A percentile compares a stretch with the other conserved stretches of the same genome.
phyloP scores from a whole-genome alignment of 2,329 filamentous ascomycete genomes.

The Phyllosticta capitalensis region DNA sequence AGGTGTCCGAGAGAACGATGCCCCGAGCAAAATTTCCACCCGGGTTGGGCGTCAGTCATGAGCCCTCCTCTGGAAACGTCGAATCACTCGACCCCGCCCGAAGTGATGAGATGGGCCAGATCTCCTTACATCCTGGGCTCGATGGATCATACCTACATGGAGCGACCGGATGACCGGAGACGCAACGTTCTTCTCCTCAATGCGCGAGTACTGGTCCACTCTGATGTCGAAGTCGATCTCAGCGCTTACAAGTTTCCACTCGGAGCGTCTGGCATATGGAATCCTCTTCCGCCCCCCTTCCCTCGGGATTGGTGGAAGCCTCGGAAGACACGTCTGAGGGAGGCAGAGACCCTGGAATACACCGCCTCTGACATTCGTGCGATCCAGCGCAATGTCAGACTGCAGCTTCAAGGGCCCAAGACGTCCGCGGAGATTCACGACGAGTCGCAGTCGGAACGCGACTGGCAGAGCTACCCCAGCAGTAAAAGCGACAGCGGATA shows the following conservation, averaged over 20 bases:
- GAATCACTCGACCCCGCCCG: not conserved
- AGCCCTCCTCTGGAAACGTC: not conserved
- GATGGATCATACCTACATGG: too few species aligned
- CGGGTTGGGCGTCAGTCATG: not conserved
- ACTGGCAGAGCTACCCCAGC: not conserved
- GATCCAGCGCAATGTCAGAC: not conserved
- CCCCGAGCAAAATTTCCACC: not conserved
- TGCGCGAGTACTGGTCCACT: too few species aligned
- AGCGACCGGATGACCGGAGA: too few species aligned
- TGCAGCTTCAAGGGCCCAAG: not conserved
- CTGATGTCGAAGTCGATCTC: not conserved
- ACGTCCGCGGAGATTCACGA: too few species aligned
- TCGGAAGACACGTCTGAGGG: not conserved
- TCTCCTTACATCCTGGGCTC: not conserved
- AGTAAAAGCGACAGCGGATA: too few species aligned
- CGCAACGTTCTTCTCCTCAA: too few species aligned
- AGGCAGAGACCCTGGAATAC: not conserved
- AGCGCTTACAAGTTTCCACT: not conserved
- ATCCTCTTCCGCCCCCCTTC: not conserved
- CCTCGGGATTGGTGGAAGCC: not conserved
- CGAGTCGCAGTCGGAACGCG: not conserved
- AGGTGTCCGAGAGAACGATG: not conserved
- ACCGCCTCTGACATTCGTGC: not conserved
- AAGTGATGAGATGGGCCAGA: not conserved
- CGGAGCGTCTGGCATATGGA: not conserved